These are phyloP conservation scores for Chaetomidium leptoderma DNA, from an alignment of 495 filamentous ascomycete species.

Conservation along the genomic window DNA sequence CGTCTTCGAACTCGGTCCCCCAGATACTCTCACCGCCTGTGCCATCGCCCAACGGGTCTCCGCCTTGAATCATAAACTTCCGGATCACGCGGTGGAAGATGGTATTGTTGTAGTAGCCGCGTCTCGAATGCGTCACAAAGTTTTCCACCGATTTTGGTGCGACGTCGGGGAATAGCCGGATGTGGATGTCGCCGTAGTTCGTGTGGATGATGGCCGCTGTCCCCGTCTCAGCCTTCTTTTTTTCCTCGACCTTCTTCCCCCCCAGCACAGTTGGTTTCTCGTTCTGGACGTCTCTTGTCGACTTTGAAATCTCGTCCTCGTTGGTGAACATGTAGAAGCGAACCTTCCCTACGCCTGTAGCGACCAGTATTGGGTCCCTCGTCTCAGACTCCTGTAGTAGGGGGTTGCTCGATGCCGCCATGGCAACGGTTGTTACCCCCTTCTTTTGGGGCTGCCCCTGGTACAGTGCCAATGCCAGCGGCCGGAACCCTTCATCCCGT, in stretches of 20 bases:
- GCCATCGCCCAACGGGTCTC: slow-evolving; percentile 90
- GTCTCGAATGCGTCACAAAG: slow-evolving; percentile 84
- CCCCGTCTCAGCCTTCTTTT: slow-evolving; percentile 65
- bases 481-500: slow-evolving; percentile 79
- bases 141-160: slow-evolving; percentile 98
- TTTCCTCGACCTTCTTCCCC: slow-evolving; percentile 40
- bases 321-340: slow-evolving; percentile 99
- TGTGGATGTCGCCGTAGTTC: slow-evolving; percentile 88
- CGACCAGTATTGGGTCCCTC: slow-evolving; percentile 82
- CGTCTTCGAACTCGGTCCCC: slow-evolving; percentile 93
- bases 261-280: slow-evolving; percentile 70
- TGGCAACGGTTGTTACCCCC: slow-evolving; percentile 86
- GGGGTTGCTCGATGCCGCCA: slow-evolving; percentile 92
- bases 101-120: slow-evolving; percentile 92
- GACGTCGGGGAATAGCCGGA: slow-evolving; percentile 87
- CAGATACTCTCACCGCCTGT: slow-evolving; percentile 97
- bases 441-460: slow-evolving; percentile 94
- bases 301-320: slow-evolving; percentile 76
- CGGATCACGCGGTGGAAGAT: slow-evolving; percentile 96
- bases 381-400: slow-evolving; percentile 88
- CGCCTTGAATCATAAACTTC: slow-evolving; percentile 97
- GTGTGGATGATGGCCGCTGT: slow-evolving; percentile 85
- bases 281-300: slow-evolving; percentile 87
- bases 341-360: slow-evolving; percentile 79
- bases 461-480: slow-evolving; percentile 81